Base-by-base conservation (phyloP, 2,329 filamentous ascomycete species). In the Neofusicoccum laricinum region DNA sequence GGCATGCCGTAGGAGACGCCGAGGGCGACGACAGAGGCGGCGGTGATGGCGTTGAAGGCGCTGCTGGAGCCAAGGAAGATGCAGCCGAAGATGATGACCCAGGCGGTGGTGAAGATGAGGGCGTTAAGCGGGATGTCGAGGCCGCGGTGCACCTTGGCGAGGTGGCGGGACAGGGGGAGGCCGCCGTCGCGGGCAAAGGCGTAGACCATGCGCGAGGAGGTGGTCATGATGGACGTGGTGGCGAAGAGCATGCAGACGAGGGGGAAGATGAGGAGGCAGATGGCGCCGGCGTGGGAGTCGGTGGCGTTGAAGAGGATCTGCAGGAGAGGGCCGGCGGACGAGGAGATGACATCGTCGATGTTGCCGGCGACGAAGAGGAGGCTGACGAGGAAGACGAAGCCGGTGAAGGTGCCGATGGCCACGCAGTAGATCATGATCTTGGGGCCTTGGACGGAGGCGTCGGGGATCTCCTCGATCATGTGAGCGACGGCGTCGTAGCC, bases 1-100 rank as follows among this genome's bases (percentile, higher is more conserved):
- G 90, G 91, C 43, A 93, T 90, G 5, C 85, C 90, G 69, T 93
- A 93, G 2, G 88, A 89, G 4, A 93, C 78, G 6, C 88, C 86
- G 0, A 93, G 81, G 1, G 89, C 85, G 7, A 92, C 89, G 0
- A 93, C 90, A 0, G 88, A 89, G 0, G 89, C 85, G 0, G 88
- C 86, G 1, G 90, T 83, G 68, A 92, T 90, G 14, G 89, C 89
- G 46, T 89, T 90, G 76, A 92, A 91, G 0, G 89, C 89, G 65
- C 84, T 85, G 55, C 77, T 80, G 2, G 87, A 90, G 0, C 88
- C 89, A 2, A 92, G 81, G 73, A 90, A 90, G 66, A 92, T 88
- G 65, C 85, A 82, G 0, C 89, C 89, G 64, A 92, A 90, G 12
- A 91, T 79, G 64, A 90, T 81, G 1, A 90, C 86, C 50, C 89